Conservation (phyloP, 805 yeast species). For the Nakazawaea siamensis region DNA sequence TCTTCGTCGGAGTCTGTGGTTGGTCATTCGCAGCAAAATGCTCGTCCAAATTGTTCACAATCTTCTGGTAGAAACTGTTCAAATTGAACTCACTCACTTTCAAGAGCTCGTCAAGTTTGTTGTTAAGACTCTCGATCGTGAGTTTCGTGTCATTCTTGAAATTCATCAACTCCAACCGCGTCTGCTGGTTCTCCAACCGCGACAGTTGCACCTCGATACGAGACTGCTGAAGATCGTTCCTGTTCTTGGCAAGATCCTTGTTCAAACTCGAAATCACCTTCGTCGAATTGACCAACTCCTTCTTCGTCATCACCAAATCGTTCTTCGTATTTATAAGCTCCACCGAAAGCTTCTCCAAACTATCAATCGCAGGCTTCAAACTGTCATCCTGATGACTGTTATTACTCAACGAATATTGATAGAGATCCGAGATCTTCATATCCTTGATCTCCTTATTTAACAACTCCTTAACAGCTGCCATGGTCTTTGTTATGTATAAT, state of each 20-base stretch:
- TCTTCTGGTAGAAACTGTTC: conserved; percentile 8
- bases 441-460: background rate
- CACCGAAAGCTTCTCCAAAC: background rate
- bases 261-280: conserved; percentile 1
- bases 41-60: conserved; percentile 7
- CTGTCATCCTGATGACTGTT: no score
- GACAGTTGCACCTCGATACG: conserved; percentile 10
- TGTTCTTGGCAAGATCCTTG: conserved; percentile 7
- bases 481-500: no score
- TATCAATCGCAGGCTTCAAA: no score
- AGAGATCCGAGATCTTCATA: conserved; percentile 5
- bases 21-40: conserved; percentile 3
- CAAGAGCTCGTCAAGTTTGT: conserved; percentile 6
- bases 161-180: conserved; percentile 9
- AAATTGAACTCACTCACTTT: background rate
- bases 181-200: conserved; percentile 9
- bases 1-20: background rate
- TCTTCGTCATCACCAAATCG: conserved; percentile 3
- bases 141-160: conserved; percentile 8
- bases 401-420: background rate
- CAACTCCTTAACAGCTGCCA: background rate
- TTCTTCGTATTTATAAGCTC: background rate
- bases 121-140: conserved; percentile 2
- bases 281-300: conserved; percentile 3
- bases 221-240: conserved; percentile 10